Evolutionary conservation across 2,329 filamentous ascomycete genomes (phyloP).

Genomic region (Scolecobasidium constrictum): DNA sequence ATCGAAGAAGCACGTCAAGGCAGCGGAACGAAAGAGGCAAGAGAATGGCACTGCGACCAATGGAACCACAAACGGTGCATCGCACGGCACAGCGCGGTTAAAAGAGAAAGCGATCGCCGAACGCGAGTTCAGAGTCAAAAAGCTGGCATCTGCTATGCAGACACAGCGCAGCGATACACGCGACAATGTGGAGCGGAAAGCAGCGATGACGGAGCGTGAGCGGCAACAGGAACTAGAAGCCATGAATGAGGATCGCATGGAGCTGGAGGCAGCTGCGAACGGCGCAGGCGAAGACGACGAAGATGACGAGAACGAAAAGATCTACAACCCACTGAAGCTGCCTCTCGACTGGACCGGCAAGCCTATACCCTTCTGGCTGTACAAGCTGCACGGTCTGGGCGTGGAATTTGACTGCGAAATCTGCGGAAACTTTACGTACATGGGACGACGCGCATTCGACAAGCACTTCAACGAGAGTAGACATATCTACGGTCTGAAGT

Average conservation of each 20-base stretch:
- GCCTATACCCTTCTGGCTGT: conserved; percentile 97
- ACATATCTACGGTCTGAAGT: conserved; percentile 89
- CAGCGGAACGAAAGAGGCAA: conserved; percentile 53
- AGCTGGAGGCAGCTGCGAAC: conserved; percentile 17
- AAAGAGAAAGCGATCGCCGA: conserved; percentile 89
- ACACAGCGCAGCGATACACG: conserved; percentile 80
- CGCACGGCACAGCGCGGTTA: conserved; percentile 36
- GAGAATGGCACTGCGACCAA: conserved; percentile 9
- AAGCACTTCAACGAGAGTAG: conserved; percentile 96
- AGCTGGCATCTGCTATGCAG: conserved; percentile 71
- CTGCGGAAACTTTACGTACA: conserved; percentile 98
- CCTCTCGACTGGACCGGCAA: conserved; percentile 97
- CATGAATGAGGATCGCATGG: conserved; percentile 54
- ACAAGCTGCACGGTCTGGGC: conserved; percentile 89
- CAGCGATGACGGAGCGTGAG: conserved; percentile 95
- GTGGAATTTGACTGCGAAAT: conserved; percentile 95
- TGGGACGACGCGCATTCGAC: conserved; percentile 90
- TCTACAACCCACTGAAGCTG: conserved; percentile 94
- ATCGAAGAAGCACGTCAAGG: conserved; percentile 88
- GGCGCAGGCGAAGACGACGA: conserved; percentile 52
- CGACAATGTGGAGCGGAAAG: conserved; percentile 90
- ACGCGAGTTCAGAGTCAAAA: conserved; percentile 73
- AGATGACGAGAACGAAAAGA: conserved; percentile 55
- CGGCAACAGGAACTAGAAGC: conserved; percentile 89
- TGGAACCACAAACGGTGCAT: background rate